These are phyloP conservation scores for Cymbopogon flexuosus DNA, from an alignment of 202 grass and related monocot species.

Conservation along the genomic window DNA sequence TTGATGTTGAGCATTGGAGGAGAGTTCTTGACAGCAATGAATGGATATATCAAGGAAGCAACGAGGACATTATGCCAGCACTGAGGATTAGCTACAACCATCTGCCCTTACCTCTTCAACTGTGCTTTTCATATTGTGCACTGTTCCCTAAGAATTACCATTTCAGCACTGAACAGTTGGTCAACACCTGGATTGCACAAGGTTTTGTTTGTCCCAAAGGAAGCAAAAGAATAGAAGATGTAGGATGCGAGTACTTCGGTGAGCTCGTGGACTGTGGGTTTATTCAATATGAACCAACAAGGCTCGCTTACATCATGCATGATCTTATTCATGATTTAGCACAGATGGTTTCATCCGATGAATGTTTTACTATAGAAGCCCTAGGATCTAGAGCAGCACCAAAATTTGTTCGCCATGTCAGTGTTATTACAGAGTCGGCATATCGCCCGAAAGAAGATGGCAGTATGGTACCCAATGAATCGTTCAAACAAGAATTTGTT, in stretches of 20 bases:
- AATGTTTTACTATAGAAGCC: constrained; percentile 25
- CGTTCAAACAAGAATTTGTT: constrained; percentile 15
- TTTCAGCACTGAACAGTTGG: constrained; percentile 13
- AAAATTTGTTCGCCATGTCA: constrained; percentile 16
- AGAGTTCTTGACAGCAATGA: constrained; percentile 27
- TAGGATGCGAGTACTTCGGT: constrained; percentile 23
- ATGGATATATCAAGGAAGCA: not conserved
- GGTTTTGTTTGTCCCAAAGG: constrained; percentile 12
- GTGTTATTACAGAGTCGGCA: not conserved
- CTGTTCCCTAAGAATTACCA: constrained; percentile 27
- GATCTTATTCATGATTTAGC: constrained; percentile 40
- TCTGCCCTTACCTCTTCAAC: constrained; percentile 19
- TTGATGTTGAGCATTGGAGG: constrained; percentile 24
- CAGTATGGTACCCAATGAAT: not conserved
- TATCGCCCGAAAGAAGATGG: constrained; percentile 20
- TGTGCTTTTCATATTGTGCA: constrained; percentile 35
- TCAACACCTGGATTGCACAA: constrained; percentile 34
- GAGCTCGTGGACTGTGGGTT: constrained; percentile 14
- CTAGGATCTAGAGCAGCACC: not conserved
- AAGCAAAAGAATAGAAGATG: constrained; percentile 22
- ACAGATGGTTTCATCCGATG: constrained; percentile 22
- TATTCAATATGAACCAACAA: constrained; percentile 21
- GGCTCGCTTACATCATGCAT: constrained; percentile 27
- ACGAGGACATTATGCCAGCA: constrained; percentile 27
- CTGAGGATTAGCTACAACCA: constrained; percentile 31